Conservation (phyloP, 495 filamentous ascomycete species). For the Oleoguttula mirabilis region DNA sequence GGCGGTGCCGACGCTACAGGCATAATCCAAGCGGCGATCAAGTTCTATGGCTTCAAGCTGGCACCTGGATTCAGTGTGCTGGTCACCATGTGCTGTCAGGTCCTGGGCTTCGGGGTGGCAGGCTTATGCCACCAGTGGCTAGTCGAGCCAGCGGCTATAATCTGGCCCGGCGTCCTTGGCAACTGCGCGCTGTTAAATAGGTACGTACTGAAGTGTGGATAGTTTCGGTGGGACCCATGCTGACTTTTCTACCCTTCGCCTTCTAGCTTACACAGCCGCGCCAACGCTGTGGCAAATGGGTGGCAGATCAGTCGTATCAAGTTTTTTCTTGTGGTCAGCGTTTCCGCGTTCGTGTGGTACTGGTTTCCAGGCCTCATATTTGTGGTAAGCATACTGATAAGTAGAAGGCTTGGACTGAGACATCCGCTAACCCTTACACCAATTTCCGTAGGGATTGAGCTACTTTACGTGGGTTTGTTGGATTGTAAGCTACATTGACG, state of each 20-base stretch:
- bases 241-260: too few relatives aligned
- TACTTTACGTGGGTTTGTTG: constrained; percentile 86
- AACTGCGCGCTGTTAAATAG: constrained; percentile 78
- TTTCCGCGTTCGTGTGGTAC: constrained; percentile 49
- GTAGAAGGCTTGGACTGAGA: too few relatives aligned
- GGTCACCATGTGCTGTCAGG: constrained; percentile 72
- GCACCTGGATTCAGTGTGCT: constrained; percentile 33
- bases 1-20: neutral
- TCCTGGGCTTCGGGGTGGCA: constrained; percentile 73
- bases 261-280: constrained; percentile 73
- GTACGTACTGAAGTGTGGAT: too few relatives aligned
- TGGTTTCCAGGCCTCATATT: constrained; percentile 77
- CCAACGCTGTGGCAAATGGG: constrained; percentile 68
- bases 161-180: constrained; percentile 82
- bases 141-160: constrained; percentile 79
- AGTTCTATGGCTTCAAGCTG: constrained; percentile 7
- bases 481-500: constrained; percentile 76
- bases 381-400: too few relatives aligned
- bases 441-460: too few relatives aligned
- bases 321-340: constrained; percentile 52
- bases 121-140: constrained; percentile 65
- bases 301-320: constrained; percentile 72
- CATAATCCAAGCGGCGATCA: constrained; percentile 3
- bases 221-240: too few relatives aligned
- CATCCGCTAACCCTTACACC: too few relatives aligned